Evolutionary conservation across 768 basidiomycete genomes (phyloP), one percentile per base, ranked within the genome.

Genomic region (Boletus reticuloceps): DNA sequence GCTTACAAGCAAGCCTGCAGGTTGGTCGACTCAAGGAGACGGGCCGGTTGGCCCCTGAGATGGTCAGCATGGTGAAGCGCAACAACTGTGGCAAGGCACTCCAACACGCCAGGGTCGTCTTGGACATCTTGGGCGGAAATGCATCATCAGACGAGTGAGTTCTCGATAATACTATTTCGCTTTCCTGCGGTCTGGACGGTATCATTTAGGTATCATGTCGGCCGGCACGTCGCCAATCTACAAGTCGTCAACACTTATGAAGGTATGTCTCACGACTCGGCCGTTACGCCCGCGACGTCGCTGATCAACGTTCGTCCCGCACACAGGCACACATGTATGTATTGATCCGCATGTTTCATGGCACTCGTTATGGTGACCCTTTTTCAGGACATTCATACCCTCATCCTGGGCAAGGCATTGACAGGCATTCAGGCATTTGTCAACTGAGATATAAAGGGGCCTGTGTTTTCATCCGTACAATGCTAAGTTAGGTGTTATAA

Each of bases 221-320:
- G 91, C n/a, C 76, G 96, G 34, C 95, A 98, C 74, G 94, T 91
- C 10, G 89, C 90, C 1, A 98, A 98, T 71, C 69, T 97, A 56
- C 95, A 98, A 67, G 89, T 98, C n/a, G 87, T 93, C 9, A 94
- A 94, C 63, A 98, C 94, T 0, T 97, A 97, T 67, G 94, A 97
- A 78, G 94, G 91, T 79, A 68, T 31, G 76, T 47, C 8, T 29
- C 25, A 17, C 20, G 6, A 41, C 16, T 39, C 17, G 38, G n/a
- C 38, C 8, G 8, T 29, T 29, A 19, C 38, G 38, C n/a, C 9
- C 17, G 14, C n/a, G 38, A 36, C 38, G 12, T 39, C 17, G 43
- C 54, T 62, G 25, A 61, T 29, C 29, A 29, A 37, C 20, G 48
- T 45, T 37, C 40, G 16, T 42, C 44, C 39, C 27, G 49, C 17